phyloP scores from a whole-genome alignment of 2,329 filamentous ascomycete species.

The Ascochyta fabae region DNA sequence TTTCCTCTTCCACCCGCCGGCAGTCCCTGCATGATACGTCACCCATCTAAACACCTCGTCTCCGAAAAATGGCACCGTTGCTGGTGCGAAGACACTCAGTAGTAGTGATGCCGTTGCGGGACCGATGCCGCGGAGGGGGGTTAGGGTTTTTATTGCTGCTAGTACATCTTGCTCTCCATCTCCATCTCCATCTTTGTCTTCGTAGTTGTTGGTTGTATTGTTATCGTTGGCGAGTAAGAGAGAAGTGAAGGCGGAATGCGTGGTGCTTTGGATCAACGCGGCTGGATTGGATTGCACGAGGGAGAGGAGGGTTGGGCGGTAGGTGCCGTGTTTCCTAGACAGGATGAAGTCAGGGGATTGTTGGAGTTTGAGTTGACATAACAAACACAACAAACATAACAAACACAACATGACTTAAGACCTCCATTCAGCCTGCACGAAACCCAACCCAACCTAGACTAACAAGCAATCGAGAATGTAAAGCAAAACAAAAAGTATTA shows the following conservation, averaged over 20 bases:
- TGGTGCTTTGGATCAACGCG: constrained; percentile 55
- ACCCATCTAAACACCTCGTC: constrained; percentile 79
- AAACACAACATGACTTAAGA: too few species aligned
- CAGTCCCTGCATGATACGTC: constrained; percentile 57
- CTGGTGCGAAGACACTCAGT: constrained; percentile 68
- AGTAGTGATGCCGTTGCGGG: constrained; percentile 80
- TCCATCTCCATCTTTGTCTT: too few species aligned
- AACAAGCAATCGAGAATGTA: too few species aligned
- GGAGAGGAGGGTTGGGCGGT: constrained; percentile 54
- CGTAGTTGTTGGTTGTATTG: too few species aligned
- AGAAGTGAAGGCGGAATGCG: constrained; percentile 59
- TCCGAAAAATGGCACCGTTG: constrained; percentile 73
- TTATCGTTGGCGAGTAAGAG: not conserved
- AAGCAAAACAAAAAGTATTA: not conserved
- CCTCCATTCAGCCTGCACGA: not conserved
- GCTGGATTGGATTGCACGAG: constrained; percentile 66
- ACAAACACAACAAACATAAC: too few species aligned
- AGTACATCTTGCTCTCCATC: too few species aligned
- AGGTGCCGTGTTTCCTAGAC: constrained; percentile 58
- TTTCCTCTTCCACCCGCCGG: constrained; percentile 54
- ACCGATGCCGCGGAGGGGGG: constrained; percentile 71
- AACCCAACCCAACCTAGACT: too few species aligned
- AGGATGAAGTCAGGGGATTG: too few species aligned
- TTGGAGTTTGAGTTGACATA: too few species aligned
- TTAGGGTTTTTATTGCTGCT: too few species aligned